Conservation (phyloP, 441 rosid genomes). For the Raphanus hybrid region DNA sequence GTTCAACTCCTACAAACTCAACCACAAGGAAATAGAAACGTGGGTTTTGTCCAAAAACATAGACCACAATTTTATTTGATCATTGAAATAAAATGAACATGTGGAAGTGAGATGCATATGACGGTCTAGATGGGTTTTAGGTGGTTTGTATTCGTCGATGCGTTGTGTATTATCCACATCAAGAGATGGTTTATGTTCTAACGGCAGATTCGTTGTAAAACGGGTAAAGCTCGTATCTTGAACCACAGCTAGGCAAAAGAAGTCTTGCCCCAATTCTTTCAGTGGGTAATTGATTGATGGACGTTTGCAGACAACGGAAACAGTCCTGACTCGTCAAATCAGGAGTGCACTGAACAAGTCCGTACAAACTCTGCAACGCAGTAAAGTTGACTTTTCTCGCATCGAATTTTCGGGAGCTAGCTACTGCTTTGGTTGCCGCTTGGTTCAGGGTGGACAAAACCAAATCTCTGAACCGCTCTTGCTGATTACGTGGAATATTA, state of each 20-base stretch:
- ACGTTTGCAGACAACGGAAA: background rate
- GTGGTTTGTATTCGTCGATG: background rate
- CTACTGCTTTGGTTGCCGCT: background rate
- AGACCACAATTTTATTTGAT: no score
- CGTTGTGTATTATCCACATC: background rate
- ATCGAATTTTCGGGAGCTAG: background rate
- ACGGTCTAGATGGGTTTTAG: background rate
- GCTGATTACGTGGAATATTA: slow-evolving; percentile 1
- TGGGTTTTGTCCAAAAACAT: no score
- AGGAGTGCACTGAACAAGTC: slow-evolving; percentile 31
- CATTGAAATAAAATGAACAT: no score
- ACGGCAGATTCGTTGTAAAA: slow-evolving; percentile 10
- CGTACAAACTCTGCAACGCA: background rate
- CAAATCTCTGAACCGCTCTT: background rate
- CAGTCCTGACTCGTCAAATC: background rate
- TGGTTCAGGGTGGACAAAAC: slow-evolving; percentile 3
- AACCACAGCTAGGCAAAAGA: background rate
- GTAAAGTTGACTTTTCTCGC: background rate
- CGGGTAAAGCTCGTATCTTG: background rate
- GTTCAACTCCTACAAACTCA: no score
- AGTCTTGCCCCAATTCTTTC: background rate
- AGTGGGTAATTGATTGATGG: background rate
- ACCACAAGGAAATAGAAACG: no score
- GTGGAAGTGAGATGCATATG: no score
- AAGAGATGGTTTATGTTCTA: background rate